Evolutionary conservation across 805 yeast species (phyloP), one percentile per base, ranked within the genome.

Genomic region (Candida vaughaniae): DNA sequence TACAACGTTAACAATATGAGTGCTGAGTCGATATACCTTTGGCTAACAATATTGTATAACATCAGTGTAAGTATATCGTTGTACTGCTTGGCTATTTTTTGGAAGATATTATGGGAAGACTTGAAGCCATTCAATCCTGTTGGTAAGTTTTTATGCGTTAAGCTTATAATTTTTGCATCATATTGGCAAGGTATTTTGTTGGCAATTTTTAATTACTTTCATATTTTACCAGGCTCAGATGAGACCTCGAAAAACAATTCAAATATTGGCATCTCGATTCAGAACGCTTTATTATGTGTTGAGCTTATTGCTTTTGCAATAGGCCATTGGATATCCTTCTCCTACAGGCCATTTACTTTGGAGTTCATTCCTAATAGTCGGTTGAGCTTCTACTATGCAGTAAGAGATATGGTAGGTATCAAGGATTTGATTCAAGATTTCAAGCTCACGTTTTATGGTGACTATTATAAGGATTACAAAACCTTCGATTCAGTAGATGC

Each of bases 101-200:
- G 99, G 99, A 82, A 79, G 54, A 86, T 95, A 48, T 67, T 93
- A n/a, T 80, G 85, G 63, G 56, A 54, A 2, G 97, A 90, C 50
- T 69, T 93, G 47, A 73, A 66, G 36, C 85, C 82, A 1, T 90
- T 82, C 64, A 76, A 86, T 37, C 98, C 98, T 3, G 80, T 93
- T 76, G 89, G 95, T 8, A 90, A 90, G 62, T 93, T 93, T 57
- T 58, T 93, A 26, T 89, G 97, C 63, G 95, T 93, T 31, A 93
- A 93, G 55, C 71, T 89, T 45, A 88, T 93, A 37, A 90, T 93
- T 33, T 93, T 93, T 70, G 98, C 96, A 16, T 85, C 96, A n/a
- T 93, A 89, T 57, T 93, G 99, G 99, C 99, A 93, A 56, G 88
- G 95, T 0, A 63, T 84, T 6, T 46, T 80, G 1, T 62, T 85